Conservation (phyloP, 2,329 filamentous ascomycete genomes). For the Aureobasidium sp. region DNA sequence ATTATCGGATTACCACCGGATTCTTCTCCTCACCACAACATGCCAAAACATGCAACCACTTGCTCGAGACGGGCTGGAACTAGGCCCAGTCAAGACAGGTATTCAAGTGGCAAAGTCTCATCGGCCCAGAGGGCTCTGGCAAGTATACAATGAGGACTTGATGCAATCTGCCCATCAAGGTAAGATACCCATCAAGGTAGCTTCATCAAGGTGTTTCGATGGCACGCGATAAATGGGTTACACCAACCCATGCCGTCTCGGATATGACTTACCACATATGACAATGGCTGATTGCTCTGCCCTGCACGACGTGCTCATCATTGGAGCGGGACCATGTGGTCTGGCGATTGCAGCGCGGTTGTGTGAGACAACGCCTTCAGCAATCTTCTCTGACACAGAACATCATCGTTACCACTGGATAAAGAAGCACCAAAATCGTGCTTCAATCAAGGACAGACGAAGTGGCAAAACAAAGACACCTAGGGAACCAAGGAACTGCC, state of each 20-base stretch:
- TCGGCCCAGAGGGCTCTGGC: no score
- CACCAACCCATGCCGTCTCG: no score
- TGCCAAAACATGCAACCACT: no score
- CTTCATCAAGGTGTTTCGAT: neutral
- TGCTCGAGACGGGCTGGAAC: no score
- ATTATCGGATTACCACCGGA: no score
- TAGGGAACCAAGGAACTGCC: slow-evolving; percentile 21
- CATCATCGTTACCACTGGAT: slow-evolving; percentile 78
- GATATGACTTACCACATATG: no score
- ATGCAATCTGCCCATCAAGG: neutral
- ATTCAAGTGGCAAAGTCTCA: no score
- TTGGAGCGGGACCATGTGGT: slow-evolving; percentile 69
- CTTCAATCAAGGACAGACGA: slow-evolving; percentile 49
- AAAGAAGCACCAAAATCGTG: slow-evolving; percentile 54
- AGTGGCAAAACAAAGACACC: slow-evolving; percentile 35
- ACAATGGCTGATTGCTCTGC: neutral
- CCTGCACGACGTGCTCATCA: slow-evolving; percentile 43
- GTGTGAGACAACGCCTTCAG: slow-evolving; percentile 64
- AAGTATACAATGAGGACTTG: no score
- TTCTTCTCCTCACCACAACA: no score
- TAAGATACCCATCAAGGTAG: neutral
- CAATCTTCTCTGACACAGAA: slow-evolving; percentile 76
- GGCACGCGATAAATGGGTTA: neutral
- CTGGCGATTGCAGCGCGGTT: slow-evolving; percentile 67
- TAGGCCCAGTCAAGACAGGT: no score